Base-by-base conservation (phyloP, 2,329 filamentous ascomycete species). In the Cladosporium sp. region DNA sequence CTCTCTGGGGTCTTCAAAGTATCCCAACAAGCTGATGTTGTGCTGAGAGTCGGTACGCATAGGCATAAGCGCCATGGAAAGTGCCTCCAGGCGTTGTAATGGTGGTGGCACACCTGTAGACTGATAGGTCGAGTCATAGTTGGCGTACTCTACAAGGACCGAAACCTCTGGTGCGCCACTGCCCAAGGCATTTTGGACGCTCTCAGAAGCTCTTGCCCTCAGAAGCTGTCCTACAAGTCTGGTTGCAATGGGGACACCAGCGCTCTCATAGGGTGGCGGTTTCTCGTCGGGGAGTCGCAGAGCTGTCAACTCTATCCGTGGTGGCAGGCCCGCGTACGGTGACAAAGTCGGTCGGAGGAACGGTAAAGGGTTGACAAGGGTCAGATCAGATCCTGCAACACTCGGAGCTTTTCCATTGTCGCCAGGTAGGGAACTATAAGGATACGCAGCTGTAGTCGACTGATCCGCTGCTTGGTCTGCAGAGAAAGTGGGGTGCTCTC, bases 1-100 rank as follows among this genome's bases (percentile, higher is more conserved):
- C 49, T 86, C 83, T 47, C 80, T 78, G 47, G 85, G 75, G 59
- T 91, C 86, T 62, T 91, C 86, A 59, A 88, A 89, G 61, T 88
- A 91, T 60, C 55, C 86, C 74, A 62, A 66, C 59, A 78, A 83
- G 74, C 77, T 86, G 2, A 83, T 76, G 19, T 70, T 72, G 2
- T 56, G 58, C 40, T 64, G 62, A 16, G 61, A 62, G 18, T 65
- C 63, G 13, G 62, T 48, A 38, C 63, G 57, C 62, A 65, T 65
- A 2, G 62, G 62, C 49, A 60, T 58, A 11, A 65, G 56, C 30
- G 57, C 57, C 3, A 49, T 49, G 29, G 65, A 59, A 15, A 77
- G 60, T 5, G 57, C 60, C 40, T 76, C 72, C 3, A 77, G 62
- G 8, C 73, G 67, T 33, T 74, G 66, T 7, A 72, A 63, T 12